Percentiles rank a stretch among this genome's conserved stretches.
Evolutionary conservation across 2,329 filamentous ascomycete species (phyloP).

Genomic region (Colletotrichum kahawae): DNA sequence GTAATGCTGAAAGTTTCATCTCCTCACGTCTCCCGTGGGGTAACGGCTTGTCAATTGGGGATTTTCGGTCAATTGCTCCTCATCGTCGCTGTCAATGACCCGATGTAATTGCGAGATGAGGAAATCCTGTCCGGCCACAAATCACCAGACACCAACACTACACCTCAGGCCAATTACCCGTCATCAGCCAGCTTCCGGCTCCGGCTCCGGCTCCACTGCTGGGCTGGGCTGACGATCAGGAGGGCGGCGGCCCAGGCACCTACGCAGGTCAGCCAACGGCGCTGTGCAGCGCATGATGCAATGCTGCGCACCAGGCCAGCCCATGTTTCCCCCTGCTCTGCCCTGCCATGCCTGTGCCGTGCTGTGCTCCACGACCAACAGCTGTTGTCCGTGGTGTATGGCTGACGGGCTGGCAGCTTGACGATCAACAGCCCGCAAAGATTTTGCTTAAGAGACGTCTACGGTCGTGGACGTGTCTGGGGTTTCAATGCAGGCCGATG

Average conservation of each 20-base stretch:
- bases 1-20: background rate
- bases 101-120: background rate
- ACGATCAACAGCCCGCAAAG: background rate
- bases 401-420: background rate
- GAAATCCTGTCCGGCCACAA: background rate
- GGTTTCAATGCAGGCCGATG: slow-evolving; percentile 4
- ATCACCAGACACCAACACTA: background rate
- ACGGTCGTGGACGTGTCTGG: background rate
- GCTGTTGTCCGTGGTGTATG: background rate
- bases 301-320: slow-evolving; percentile 12
- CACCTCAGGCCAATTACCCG: background rate
- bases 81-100: background rate
- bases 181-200: background rate
- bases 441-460: background rate
- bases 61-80: background rate
- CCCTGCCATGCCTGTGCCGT: background rate
- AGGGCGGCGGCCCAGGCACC: background rate
- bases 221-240: background rate
- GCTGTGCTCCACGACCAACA: background rate
- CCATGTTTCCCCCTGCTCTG: background rate
- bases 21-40: background rate
- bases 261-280: background rate
- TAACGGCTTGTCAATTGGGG: background rate
- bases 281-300: slow-evolving; percentile 16
- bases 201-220: slow-evolving; percentile 4